phyloP scores from a whole-genome alignment of 2,329 filamentous ascomycete genomes.

The Graphiopsis chlorocephala region DNA sequence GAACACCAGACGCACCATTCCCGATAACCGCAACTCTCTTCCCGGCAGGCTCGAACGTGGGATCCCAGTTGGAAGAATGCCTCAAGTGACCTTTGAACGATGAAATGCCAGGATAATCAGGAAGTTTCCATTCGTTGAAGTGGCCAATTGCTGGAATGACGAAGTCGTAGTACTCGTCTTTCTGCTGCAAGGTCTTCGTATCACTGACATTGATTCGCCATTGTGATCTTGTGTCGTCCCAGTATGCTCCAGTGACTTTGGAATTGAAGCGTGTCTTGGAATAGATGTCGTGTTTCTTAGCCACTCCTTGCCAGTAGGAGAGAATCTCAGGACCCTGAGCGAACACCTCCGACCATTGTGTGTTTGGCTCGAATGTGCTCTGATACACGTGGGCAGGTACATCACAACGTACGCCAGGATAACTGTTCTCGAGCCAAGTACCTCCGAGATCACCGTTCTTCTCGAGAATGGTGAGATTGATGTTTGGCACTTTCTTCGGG shows the following conservation, averaged over 20 bases:
- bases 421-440: constrained; percentile 51
- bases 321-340: constrained; percentile 65
- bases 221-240: constrained; percentile 51
- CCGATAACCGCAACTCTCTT: constrained; percentile 39
- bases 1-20: constrained; percentile 39
- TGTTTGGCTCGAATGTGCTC: constrained; percentile 64
- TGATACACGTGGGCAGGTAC: constrained; percentile 70
- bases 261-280: constrained; percentile 55
- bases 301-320: constrained; percentile 63
- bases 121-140: constrained; percentile 66
- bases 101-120: constrained; percentile 50
- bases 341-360: constrained; percentile 67
- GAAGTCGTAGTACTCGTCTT: constrained; percentile 54
- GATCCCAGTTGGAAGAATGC: constrained; percentile 39
- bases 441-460: constrained; percentile 63
- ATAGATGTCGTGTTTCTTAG: constrained; percentile 64
- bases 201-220: constrained; percentile 59
- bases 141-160: constrained; percentile 62
- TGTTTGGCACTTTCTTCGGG: constrained; percentile 65
- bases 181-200: constrained; percentile 22
- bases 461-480: constrained; percentile 64
- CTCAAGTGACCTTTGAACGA: constrained; percentile 34
- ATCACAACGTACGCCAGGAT: constrained; percentile 66
- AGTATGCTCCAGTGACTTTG: constrained; percentile 55
- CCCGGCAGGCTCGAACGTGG: constrained; percentile 28